Percentiles rank a stretch among this genome's conserved stretches.
These are phyloP conservation scores for Chlamydomonas sphaeroides DNA, from an alignment of 139 green algal species.

Conservation along the genomic window DNA sequence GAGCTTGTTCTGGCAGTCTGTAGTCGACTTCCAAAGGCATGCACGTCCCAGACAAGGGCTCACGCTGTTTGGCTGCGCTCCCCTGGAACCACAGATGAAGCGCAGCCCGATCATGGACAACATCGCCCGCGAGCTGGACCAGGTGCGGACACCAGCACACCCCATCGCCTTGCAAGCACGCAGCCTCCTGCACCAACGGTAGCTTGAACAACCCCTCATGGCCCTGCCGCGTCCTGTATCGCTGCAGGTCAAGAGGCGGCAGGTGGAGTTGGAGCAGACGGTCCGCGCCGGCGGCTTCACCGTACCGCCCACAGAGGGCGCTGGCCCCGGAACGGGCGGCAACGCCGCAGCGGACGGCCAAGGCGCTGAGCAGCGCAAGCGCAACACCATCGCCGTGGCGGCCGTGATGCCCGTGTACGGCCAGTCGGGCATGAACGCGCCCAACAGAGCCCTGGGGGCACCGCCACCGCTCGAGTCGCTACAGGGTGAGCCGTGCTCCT, in stretches of 20 bases:
- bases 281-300: not conserved
- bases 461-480: not conserved
- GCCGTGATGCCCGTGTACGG: no score
- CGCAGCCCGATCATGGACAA: not conserved
- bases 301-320: not conserved
- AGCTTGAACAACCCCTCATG: no score
- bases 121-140: constrained; percentile 5
- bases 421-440: no score
- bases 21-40: no score
- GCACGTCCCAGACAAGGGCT: no score
- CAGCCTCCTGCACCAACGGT: no score
- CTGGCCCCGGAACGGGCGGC: not conserved
- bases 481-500: not conserved
- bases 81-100: constrained; percentile 6
- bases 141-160: no score
- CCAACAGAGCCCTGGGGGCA: no score
- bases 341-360: not conserved
- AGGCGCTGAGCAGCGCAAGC: not conserved
- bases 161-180: no score
- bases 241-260: not conserved
- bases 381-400: not conserved
- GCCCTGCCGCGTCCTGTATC: no score
- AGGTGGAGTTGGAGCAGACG: not conserved
- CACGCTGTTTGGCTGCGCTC: no score
- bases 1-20: no score